Percentiles rank a stretch among this genome's conserved stretches.
Conservation (phyloP, 2,329 filamentous ascomycete species). For the Pyrenophora seminiperda region DNA sequence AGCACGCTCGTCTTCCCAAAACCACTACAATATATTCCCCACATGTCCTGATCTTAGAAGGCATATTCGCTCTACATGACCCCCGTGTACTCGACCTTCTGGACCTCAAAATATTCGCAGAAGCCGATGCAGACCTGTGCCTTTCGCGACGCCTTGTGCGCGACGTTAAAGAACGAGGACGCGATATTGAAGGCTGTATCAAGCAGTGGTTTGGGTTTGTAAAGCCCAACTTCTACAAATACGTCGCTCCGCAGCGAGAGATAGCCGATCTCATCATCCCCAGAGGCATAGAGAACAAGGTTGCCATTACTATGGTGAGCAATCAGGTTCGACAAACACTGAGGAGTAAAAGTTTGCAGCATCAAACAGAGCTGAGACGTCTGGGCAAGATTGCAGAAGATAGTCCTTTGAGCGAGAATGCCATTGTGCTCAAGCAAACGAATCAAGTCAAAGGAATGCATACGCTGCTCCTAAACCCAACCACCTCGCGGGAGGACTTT, state of each 20-base stretch:
- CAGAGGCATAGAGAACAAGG: conserved; percentile 89
- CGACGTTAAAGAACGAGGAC: conserved; percentile 85
- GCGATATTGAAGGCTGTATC: conserved; percentile 92
- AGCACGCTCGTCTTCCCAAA: conserved; percentile 78
- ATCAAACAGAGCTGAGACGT: conserved; percentile 77
- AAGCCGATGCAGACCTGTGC: conserved; percentile 93
- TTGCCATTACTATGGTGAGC: conserved; percentile 93
- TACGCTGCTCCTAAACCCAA: conserved; percentile 83
- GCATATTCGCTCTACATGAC: conserved; percentile 94
- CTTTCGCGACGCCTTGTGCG: conserved; percentile 72
- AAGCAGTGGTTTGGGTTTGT: conserved; percentile 98
- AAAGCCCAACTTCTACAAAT: conserved; percentile 95
- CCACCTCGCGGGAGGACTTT: conserved; percentile 84
- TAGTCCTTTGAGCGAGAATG: conserved; percentile 73
- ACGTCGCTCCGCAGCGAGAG: conserved; percentile 87
- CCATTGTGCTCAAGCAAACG: conserved; percentile 75
- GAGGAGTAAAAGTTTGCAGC: conserved; percentile 80
- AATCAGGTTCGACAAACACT: conserved; percentile 91
- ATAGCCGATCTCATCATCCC: conserved; percentile 96
- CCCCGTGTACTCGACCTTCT: conserved; percentile 81
- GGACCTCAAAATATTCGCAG: conserved; percentile 96
- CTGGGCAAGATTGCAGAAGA: conserved; percentile 75
- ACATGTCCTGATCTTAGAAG: conserved; percentile 92
- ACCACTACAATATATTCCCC: conserved; percentile 94
- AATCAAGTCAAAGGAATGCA: conserved; percentile 86